Evolutionary conservation across 495 filamentous ascomycete species (phyloP), one percentile per base, ranked within the genome.

Genomic region (Penicillium macrosclerotiorum): DNA sequence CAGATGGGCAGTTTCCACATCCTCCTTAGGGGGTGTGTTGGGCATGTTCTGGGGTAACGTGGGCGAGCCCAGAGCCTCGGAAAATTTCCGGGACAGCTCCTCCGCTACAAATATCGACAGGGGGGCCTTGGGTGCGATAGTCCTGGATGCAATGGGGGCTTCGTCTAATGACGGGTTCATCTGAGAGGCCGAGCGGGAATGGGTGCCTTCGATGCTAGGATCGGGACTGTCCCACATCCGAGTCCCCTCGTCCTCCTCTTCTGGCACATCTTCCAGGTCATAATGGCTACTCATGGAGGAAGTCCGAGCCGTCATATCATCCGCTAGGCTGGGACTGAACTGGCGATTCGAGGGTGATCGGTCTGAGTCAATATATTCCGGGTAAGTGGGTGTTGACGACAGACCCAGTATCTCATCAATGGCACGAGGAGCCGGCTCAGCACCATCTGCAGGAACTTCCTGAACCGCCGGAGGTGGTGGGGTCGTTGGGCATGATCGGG

Each of bases 231-330:
- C 56, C 51, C 63, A 65, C 49, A 60, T 49, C 19, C 60, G 57
- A 6, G 63, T 67, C 8, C 51, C 50, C 54, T 69, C 64, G 32
- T 90, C 87, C 55, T 91, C 88, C 55, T 91, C 88, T 60, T 94
- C 88, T 3, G 84, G 82, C 8, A 93, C 86, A 47, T 89, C 75
- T 27, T 82, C 73, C 22, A 90, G 59, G 18, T 79, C 68, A 17
- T 69, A 71, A 3, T 69, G 54, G 31, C 65, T 65, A 39, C 47
- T 71, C 54, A 76, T 56, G 24, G 74, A 69, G 43, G 67, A 62
- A 18, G 75, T 60, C 38, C 80, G 56, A 20, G 72, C 60, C 57
- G 71, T 72, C 35, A 73, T 63, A 19, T 71, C 59, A 32, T 81
- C 76, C 17, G 79, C 74, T 0, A 71, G 30, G 8, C 50, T 63